Percentiles rank a stretch among this genome's conserved stretches.
These are phyloP conservation scores for Starmerella kuoi DNA, from an alignment of 805 yeast genomes.

Conservation along the genomic window DNA sequence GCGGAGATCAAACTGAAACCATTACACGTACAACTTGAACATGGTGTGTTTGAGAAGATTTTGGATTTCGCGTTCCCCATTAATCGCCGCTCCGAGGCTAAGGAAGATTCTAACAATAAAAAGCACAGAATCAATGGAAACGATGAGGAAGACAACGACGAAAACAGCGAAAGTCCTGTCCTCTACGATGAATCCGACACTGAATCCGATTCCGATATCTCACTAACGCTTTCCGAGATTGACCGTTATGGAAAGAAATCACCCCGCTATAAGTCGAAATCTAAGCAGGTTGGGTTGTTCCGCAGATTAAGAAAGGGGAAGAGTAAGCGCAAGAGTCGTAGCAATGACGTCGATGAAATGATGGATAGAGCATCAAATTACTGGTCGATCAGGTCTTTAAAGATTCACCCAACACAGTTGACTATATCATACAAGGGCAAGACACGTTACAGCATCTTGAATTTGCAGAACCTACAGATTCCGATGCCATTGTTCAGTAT, in stretches of 20 bases:
- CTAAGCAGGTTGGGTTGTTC: neutral
- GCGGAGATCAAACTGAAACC: constrained; percentile 55
- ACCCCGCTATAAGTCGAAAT: neutral
- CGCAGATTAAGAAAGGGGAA: neutral
- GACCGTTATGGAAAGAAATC: constrained; percentile 4
- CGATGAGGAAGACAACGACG: constrained; percentile 6
- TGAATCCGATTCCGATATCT: neutral
- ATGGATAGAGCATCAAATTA: constrained; percentile 59
- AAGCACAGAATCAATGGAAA: constrained; percentile 19
- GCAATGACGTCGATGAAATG: constrained; percentile 48
- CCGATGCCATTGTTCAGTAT: constrained; percentile 50
- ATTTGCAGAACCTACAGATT: constrained; percentile 62
- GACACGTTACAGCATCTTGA: constrained; percentile 54
- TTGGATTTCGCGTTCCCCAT: constrained; percentile 61
- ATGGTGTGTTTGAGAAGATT: constrained; percentile 49
- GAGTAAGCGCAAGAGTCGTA: neutral
- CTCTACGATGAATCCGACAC: constrained; percentile 7
- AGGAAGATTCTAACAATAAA: neutral
- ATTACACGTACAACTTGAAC: constrained; percentile 60
- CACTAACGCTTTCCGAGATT: neutral
- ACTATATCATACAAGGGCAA: constrained; percentile 52
- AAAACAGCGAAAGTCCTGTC: constrained; percentile 14
- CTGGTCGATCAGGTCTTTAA: constrained; percentile 52
- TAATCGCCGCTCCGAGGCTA: neutral
- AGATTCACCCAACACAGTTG: constrained; percentile 39